Evolutionary conservation across 768 basidiomycete genomes (phyloP), one percentile per base, ranked within the genome.

Genomic region (Rhodotorula toruloides): DNA sequence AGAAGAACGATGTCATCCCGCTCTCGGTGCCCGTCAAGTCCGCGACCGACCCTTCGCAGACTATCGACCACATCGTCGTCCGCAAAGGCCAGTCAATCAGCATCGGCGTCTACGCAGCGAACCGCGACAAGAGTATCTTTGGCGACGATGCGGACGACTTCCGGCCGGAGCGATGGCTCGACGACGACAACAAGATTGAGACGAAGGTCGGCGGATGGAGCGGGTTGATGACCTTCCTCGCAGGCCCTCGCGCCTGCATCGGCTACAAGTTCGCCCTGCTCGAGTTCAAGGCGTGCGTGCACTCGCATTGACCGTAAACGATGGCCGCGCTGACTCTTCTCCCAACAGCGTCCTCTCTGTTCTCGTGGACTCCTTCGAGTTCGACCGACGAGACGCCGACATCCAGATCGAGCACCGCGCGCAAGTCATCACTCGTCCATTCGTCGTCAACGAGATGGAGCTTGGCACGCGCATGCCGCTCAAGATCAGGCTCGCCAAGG

Each of bases 1-100:
- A 82, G 2, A 82, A 84, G 72, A 87, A 90, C 72, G 90, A 91
- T 72, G 82, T 84, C 63, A 80, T 93, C 22, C 91, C 90, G 3
- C 81, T 87, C 36, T 81, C 62, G 11, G 50, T n/a, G 54, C 69
- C 72, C 25, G 27, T 71, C 36, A 29, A 4, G 4, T 43, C 42
- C 10, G 19, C 40, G 13, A 11, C 13, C 34, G 46, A 43, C 34
- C 55, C 44, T 6, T 63, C 55, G 34, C 44, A 29, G 12, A 58
- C 37, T 8, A 54, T 70, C 21, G 47, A 49, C 17, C 34, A 36
- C 53, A 78, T 83, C 63, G 78, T 74, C 10, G 63, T 83, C 44
- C 73, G 77, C 54, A 79, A 79, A 71, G 80, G 83, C 56, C 83
- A 85, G 70, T 81, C 83, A 68, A 80, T 87, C 74, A 81, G 81